Conservation (phyloP, 768 basidiomycete species). For the Hirschioporus abietinus region DNA sequence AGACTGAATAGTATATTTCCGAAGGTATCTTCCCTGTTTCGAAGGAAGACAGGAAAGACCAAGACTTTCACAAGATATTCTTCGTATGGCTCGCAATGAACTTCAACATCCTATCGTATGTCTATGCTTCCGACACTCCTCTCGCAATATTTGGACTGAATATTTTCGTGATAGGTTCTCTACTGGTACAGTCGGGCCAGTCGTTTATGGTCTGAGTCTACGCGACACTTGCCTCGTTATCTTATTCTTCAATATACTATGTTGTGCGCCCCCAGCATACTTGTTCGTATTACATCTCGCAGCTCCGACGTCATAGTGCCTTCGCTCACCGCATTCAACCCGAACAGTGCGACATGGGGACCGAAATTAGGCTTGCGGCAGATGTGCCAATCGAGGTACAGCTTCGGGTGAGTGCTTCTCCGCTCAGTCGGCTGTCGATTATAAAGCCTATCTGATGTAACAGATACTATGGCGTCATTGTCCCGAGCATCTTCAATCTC, state of each 20-base stretch:
- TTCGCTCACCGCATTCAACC: background rate
- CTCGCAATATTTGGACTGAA: background rate
- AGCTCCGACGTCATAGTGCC: background rate
- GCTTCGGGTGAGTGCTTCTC: constrained; percentile 43
- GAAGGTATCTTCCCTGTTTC: constrained; percentile 29
- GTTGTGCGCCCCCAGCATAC: constrained; percentile 37
- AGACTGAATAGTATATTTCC: background rate
- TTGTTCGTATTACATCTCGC: constrained; percentile 22
- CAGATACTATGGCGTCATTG: constrained; percentile 52
- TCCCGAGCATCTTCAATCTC: constrained; percentile 53
- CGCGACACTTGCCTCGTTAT: constrained; percentile 41
- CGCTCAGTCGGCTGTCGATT: constrained; percentile 23
- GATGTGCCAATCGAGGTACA: constrained; percentile 70
- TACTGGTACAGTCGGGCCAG: constrained; percentile 41
- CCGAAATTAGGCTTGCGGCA: constrained; percentile 76
- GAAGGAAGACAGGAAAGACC: constrained; percentile 29
- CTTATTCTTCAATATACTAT: constrained; percentile 41
- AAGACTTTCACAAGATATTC: constrained; percentile 34
- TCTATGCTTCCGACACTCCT: background rate
- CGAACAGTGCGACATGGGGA: constrained; percentile 57
- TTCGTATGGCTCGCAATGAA: constrained; percentile 37
- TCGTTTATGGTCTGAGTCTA: constrained; percentile 36
- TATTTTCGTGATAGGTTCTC: constrained; percentile 30
- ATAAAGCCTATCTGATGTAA: constrained; percentile 8
- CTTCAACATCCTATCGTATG: constrained; percentile 35